A percentile compares a stretch with the other conserved stretches of the same genome.
phyloP scores from a whole-genome alignment of 257 asterid genomes.

The Paulownia fortunei region DNA sequence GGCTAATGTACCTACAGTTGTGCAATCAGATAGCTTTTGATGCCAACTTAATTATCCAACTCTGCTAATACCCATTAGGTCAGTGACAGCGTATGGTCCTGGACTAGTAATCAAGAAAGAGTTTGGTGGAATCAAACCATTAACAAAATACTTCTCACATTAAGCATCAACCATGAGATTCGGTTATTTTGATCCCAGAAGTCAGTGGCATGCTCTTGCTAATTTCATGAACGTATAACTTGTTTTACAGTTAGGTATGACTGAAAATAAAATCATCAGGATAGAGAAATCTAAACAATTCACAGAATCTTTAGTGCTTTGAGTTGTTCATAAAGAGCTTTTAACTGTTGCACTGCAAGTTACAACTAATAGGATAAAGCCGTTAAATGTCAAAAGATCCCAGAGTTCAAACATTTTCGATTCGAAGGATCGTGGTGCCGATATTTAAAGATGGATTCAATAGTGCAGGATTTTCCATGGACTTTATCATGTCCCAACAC shows the following conservation, averaged over 20 bases:
- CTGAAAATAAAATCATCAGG: not conserved
- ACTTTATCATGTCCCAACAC: constrained; percentile 5
- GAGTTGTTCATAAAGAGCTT: not conserved
- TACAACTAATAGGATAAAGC: not conserved
- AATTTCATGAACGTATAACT: not conserved
- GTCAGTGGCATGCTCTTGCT: not conserved
- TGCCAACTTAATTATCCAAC: not conserved
- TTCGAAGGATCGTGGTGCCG: not conserved
- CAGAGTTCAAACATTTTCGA: not conserved
- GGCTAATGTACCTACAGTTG: not conserved
- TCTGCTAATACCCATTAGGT: not conserved
- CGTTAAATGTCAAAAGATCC: not conserved
- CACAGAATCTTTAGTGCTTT: not conserved
- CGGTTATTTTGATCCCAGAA: not conserved
- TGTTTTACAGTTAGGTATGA: not conserved
- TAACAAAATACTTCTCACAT: not conserved
- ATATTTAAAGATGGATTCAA: not conserved
- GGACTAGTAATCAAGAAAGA: not conserved
- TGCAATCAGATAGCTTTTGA: not conserved
- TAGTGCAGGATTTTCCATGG: not conserved
- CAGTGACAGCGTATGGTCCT: not conserved
- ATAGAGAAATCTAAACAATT: not conserved
- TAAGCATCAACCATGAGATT: not conserved
- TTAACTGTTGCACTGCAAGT: constrained; percentile 3
- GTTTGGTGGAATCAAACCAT: not conserved